Evolutionary conservation across 306 rosid species (phyloP), one percentile per base, ranked within the genome.

Genomic region (Rosa multiflora): DNA sequence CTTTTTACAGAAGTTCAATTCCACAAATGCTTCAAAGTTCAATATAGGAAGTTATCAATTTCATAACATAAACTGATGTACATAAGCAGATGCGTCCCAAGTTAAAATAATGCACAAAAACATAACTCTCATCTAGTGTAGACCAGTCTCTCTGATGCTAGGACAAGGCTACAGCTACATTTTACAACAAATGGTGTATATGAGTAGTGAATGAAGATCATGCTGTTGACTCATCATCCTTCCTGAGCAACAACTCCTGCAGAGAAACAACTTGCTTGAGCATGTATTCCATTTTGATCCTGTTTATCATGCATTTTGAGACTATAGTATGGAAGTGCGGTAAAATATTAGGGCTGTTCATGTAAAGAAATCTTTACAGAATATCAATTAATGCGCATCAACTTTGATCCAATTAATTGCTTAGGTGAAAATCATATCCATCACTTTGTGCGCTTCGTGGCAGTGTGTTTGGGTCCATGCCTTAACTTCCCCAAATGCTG

Each of bases 171-270:
- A 47, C 72, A 61, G 49, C 55, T 77, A 64, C 78, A 73, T 53
- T 23, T 66, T 73, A 73, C 85, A 82, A 58, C 70, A 75, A 84
- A 87, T 40, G 29, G 64, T 10, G 64, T 52, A 67, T 42, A 66
- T 80, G 84, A 77, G 37, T 62, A 72, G 21, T 23, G 32, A 47
- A 68, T 49, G 63, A 51, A 70, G 79, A 70, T 90, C 89, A 87
- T 2, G 90, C 74, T 46, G 85, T 78, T 32, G 90, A 87, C 82
- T 82, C 85, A 49, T 77, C 85, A 69, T 73, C 88, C 81, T 86
- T 86, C 81, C 77, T 90, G 56, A 88, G 87, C 79, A 92, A 84
- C 82, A 92, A 84, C 73, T 92, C 94, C 97, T 92, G 89, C 73
- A 80, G 63, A 74, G 29, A 76, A 86, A 51, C 48, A 69, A 74